Conservation (phyloP, 208 protist species). For the Crithidia bombi region DNA sequence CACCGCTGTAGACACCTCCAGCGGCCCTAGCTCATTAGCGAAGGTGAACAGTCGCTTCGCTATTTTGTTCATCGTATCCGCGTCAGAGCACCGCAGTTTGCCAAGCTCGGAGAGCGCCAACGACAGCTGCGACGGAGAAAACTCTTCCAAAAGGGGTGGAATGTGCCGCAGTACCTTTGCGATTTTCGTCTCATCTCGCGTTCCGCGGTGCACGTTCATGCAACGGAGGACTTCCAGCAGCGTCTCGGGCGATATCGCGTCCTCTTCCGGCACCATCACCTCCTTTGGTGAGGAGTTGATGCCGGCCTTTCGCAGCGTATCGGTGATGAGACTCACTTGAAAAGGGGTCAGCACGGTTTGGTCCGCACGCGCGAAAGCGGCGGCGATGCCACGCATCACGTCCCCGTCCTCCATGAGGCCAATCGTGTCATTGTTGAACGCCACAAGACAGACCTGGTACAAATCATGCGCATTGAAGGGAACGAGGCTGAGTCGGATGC, state of each 20-base stretch:
- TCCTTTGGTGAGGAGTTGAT: conserved; percentile 64
- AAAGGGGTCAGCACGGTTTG: conserved; percentile 86
- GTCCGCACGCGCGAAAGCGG: conserved; percentile 68
- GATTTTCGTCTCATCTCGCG: conserved; percentile 81
- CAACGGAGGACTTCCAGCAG: conserved; percentile 69
- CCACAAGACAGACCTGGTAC: conserved; percentile 77
- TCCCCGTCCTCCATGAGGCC: conserved; percentile 74
- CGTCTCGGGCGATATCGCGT: conserved; percentile 77
- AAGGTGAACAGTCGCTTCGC: conserved; percentile 58
- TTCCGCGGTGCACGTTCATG: conserved; percentile 73
- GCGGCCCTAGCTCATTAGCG: conserved; percentile 56
- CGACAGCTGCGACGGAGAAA: conserved; percentile 67
- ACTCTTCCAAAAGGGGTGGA: conserved; percentile 74
- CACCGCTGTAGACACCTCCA: conserved; percentile 62
- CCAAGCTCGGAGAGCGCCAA: conserved; percentile 64
- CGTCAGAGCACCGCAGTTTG: conserved; percentile 62
- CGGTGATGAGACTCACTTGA: conserved; percentile 71
- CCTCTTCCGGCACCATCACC: conserved; percentile 71
- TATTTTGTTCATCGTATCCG: conserved; percentile 63
- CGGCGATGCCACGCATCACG: conserved; percentile 85
- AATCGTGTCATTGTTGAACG: conserved; percentile 70
- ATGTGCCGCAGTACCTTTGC: conserved; percentile 55
- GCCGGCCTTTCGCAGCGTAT: conserved; percentile 77
- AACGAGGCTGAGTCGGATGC: conserved; percentile 67
- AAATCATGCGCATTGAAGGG: conserved; percentile 85